Base-by-base conservation (phyloP, 2,329 filamentous ascomycete species). In the Ilyonectria robusta region DNA sequence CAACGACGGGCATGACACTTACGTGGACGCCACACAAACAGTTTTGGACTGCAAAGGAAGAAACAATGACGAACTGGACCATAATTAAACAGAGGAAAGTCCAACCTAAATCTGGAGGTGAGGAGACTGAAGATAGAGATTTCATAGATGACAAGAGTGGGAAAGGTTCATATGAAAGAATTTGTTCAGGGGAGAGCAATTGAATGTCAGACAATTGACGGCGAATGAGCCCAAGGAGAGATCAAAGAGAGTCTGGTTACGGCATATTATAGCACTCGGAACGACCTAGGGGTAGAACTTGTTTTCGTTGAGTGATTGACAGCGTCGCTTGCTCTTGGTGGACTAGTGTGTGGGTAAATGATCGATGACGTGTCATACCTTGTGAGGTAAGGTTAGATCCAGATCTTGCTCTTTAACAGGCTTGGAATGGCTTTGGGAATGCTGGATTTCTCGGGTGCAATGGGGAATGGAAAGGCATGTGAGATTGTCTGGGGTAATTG, bases 311-410 rank as follows among this genome's bases (percentile, higher is more conserved):
- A 42, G 40, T 42, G 40, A 42, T 42, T n/a, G 40, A n/a, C 40
- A 42, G 40, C n/a, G 17, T n/a, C 40, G 17, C 15, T n/a, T 42
- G 40, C 40, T 42, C 17, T 42, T 42, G 40, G 40, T 42, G 40
- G n/a, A 42, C 40, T 42, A 42, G 40, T n/a, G 15, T 8, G n/a
- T 6, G 11, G 50, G 59, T 48, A 47, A 44, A 46, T 61, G 59
- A 53, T 54, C 59, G 48, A 54, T 51, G 15, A n/a, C 40, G 48
- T 29, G 11, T 47, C 44, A 48, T 59, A 47, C 48, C 9, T 19
- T 17, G 29, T 17, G 40, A 62, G 50, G 55, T 62, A 54, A 62
- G 50, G 59, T 54, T 61, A 26, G 58, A 54, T 54, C 31, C 48
- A 21, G 58, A 61, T 61, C 58, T 42, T 42, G 40, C 19, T 42